Conservation (phyloP, 306 rosid species). For the Medicago ruthenica region DNA sequence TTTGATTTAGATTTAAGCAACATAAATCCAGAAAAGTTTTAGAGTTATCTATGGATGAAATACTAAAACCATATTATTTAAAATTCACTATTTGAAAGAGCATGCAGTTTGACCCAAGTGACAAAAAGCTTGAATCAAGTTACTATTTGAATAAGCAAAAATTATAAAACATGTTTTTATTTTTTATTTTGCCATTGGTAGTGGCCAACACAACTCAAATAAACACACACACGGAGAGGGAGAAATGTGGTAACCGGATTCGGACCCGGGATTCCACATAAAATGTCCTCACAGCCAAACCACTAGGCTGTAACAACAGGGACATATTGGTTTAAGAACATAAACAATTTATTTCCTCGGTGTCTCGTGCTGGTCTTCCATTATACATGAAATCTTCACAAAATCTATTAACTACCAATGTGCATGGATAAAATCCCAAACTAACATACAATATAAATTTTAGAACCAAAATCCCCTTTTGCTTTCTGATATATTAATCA, state of each 20-base stretch:
- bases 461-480: background rate
- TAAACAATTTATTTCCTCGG: background rate
- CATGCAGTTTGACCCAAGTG: slow-evolving; percentile 16
- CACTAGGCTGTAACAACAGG: too few relatives aligned
- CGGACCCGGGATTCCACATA: too few relatives aligned
- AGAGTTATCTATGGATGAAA: slow-evolving; percentile 2
- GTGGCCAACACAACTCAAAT: too few relatives aligned
- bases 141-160: slow-evolving; percentile 2
- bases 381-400: slow-evolving; percentile 7
- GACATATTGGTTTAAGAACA: background rate
- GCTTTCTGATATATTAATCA: background rate
- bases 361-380: background rate
- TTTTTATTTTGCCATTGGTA: too few relatives aligned
- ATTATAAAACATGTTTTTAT: background rate
- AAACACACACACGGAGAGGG: too few relatives aligned
- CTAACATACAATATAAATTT: background rate
- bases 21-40: background rate
- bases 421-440: background rate
- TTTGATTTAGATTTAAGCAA: background rate
- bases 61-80: background rate
- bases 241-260: too few relatives aligned
- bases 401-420: too few relatives aligned
- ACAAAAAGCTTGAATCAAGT: background rate
- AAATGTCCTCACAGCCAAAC: too few relatives aligned
- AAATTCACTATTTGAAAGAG: background rate